Base-by-base conservation (phyloP, 23 red algal genomes). In the Cyanidioschyzon merolae region DNA sequence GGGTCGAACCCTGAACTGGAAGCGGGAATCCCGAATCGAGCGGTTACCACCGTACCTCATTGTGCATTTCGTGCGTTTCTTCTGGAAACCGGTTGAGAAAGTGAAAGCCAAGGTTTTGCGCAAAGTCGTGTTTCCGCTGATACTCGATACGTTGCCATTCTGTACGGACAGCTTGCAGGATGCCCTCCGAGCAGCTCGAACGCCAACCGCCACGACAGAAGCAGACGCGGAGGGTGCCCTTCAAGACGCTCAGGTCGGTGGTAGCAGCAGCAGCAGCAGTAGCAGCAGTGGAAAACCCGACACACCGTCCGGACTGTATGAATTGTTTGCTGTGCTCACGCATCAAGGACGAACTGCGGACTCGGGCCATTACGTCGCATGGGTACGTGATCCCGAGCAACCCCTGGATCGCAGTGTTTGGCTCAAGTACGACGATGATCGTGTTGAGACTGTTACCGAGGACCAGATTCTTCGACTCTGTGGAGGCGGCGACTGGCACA, bases 401-500 rank as follows among this genome's bases (percentile, higher is more conserved):
- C 79, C 41, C 39, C 59, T 18, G 79, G 76, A 37, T 41, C 79
- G 30, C 12, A 34, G 17, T 21, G 74, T 58, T 21, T 98, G 94
- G 94, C 76, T 79, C 37, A 89, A 98, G 82, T 89, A 91, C 63
- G 94, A 98, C 74, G 94, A 98, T 67, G 88, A 91, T 57, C 88
- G 76, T 24, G 88, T 91, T 37, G 76, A 79, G 17, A 30, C 58
- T 38, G 77, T 83, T 75, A 82, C 82, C 7, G 87, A 87, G 34
- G 92, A 96, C 77, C 86, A 96, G 35, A 77, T 96, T 37, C 77
- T 85, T 34, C 87, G 84, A 37, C 83, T 96, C 40, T 84, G 80
- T 27, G 92, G 87, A 1, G 92, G 92, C 0, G 92, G 92, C 29
- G 92, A 96, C 75, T 96, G 92, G 92, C 92, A 96, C 74, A 96